Evolutionary conservation across 2,329 filamentous ascomycete species (phyloP).

Genomic region (Xylaria multiplex): DNA sequence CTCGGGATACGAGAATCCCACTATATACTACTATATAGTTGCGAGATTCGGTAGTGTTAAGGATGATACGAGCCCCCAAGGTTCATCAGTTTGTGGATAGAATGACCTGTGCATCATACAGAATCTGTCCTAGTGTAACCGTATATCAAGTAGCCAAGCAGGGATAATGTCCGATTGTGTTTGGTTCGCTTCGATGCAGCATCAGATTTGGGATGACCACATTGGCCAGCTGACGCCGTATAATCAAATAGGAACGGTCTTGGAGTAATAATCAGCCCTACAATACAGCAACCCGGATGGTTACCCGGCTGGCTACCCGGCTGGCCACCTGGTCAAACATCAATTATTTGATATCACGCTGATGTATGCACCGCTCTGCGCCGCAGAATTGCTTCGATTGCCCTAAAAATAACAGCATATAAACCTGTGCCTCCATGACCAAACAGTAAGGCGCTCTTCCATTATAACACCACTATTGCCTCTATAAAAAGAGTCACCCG

Average conservation of each 20-base stretch:
- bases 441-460: conserved; percentile 14
- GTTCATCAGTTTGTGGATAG: too few species aligned
- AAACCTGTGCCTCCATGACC: neutral
- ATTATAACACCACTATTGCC: neutral
- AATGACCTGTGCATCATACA: neutral
- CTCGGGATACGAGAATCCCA: too few species aligned
- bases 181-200: conserved; percentile 26
- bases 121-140: neutral
- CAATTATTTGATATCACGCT: conserved; percentile 13
- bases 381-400: conserved; percentile 11
- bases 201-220: conserved; percentile 1
- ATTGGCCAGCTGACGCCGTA: conserved; percentile 14
- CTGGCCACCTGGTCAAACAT: neutral
- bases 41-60: neutral
- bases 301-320: conserved; percentile 25
- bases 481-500: neutral
- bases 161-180: conserved; percentile 5
- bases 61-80: neutral
- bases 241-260: conserved; percentile 24
- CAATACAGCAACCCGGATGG: conserved; percentile 18
- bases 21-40: too few species aligned
- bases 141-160: neutral
- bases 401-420: conserved; percentile 29
- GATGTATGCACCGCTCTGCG: conserved; percentile 10
- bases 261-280: neutral